Conservation (phyloP, 139 green algal species). For the Volvox reticuliferus region DNA sequence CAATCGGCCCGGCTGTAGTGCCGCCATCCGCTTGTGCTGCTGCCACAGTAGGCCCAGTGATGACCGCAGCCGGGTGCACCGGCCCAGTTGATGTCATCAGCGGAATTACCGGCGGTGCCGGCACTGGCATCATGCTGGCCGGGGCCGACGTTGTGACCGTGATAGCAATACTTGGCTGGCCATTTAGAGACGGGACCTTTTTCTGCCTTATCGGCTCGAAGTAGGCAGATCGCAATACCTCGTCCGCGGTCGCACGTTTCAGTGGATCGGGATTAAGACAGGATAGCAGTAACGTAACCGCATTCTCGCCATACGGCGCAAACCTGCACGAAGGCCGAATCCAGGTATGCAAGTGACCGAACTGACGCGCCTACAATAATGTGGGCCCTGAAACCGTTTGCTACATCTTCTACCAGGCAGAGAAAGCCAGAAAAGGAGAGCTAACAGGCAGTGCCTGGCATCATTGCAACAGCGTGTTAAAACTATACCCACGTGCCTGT, state of each 20-base stretch:
- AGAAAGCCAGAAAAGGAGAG: too few relatives aligned
- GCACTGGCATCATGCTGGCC: not conserved
- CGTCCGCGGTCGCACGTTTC: constrained; percentile 42
- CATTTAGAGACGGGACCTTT: constrained; percentile 3
- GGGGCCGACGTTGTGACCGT: not conserved
- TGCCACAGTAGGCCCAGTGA: not conserved
- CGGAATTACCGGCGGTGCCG: not conserved
- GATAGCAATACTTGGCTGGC: not conserved
- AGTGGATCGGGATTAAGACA: constrained; percentile 46
- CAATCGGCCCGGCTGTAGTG: not conserved
- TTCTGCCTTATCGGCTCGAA: constrained; percentile 29
- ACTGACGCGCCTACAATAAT: too few relatives aligned
- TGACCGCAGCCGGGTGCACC: not conserved
- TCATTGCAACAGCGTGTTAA: too few relatives aligned
- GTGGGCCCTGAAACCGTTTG: too few relatives aligned
- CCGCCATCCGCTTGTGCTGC: not conserved
- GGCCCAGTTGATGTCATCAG: not conserved
- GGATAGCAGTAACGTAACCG: constrained; percentile 19
- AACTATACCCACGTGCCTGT: too few relatives aligned
- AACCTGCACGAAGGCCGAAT: constrained; percentile 4
- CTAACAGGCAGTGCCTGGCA: too few relatives aligned
- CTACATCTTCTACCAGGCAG: too few relatives aligned
- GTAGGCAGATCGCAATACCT: constrained; percentile 30
- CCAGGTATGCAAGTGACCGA: not conserved
- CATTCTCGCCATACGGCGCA: constrained; percentile 10